phyloP scores from a whole-genome alignment of 352 stramenopile genomes.

The Phytophthora tentaculata region DNA sequence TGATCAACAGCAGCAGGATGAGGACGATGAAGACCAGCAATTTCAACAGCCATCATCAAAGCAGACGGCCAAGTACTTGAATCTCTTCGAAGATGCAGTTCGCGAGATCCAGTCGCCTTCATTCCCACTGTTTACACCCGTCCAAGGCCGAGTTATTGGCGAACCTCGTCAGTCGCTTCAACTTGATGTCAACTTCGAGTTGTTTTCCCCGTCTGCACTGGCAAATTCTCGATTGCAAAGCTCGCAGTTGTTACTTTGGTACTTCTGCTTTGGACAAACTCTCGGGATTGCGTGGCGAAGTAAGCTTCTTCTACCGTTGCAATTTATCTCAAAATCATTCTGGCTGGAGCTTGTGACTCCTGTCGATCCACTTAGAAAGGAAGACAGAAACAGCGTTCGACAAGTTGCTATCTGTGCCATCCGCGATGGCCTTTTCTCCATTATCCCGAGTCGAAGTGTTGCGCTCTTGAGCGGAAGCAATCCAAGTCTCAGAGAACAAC shows the following conservation, averaged over 20 bases:
- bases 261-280: constrained; percentile 60
- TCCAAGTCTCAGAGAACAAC: constrained; percentile 31
- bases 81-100: constrained; percentile 50
- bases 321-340: constrained; percentile 53
- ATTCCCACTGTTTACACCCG: constrained; percentile 63
- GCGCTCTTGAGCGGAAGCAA: constrained; percentile 44
- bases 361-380: background rate
- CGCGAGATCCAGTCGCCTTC: constrained; percentile 65
- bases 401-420: constrained; percentile 42
- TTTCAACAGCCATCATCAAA: constrained; percentile 26
- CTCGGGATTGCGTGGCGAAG: constrained; percentile 72
- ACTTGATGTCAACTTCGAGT: constrained; percentile 58
- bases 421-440: constrained; percentile 59
- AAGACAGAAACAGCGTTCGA: background rate
- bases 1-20: constrained; percentile 22
- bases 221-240: constrained; percentile 19
- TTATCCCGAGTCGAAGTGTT: constrained; percentile 59
- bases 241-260: constrained; percentile 54
- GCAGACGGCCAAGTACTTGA: constrained; percentile 53
- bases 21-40: constrained; percentile 26
- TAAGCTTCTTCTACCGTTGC: constrained; percentile 50
- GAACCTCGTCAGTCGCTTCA: constrained; percentile 10
- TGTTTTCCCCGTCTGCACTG: constrained; percentile 39
- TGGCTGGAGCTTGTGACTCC: constrained; percentile 46
- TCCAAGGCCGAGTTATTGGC: background rate